Base-by-base conservation (phyloP, 352 stramenopile species). In the Globisporangium echinulatum region DNA sequence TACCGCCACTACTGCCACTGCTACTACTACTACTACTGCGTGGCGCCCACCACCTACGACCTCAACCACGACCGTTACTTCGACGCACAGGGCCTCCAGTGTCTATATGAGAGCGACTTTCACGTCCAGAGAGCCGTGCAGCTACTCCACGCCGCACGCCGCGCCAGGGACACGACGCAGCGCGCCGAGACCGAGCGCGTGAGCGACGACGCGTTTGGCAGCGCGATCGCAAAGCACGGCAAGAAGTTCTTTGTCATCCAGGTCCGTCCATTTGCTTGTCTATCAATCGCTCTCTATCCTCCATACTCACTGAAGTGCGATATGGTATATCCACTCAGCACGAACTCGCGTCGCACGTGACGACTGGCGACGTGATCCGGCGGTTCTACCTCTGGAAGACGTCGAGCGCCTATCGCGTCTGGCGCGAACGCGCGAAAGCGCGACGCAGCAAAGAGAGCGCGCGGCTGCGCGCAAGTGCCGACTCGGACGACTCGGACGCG, bases 341-440 rank as follows among this genome's bases (percentile, higher is more conserved):
- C 76, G 56, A 76, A 33, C 63, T 86, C 17, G 49, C 63, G 15
- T 2, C 25, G 25, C 64, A 72, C n/a, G 54, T 72, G 33, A 53
- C 52, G 37, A 87, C 71, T 1, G 58, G 63, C 1, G 79, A 89
- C 38, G 64, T 89, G 13, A 69, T 91, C 9, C 71, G 69, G 37
- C 76, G 76, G 15, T 91, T 88, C 51, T 91, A 88, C 56, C 50
- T 74, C 43, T 91, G 79, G 79, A 91, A 91, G 52, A 70, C 70
- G n/a, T 76, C 75, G 37, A 62, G 69, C 15, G 66, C 68, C 40
- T 91, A 81, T 54, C 67, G 68, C 37, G 58, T 69, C 17, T 91
- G 79, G 79, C 69, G 66, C 13, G 74, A 71, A 40, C 64, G 68
- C 9, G 58, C 70, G 36, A 72, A 62, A 17, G 64, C 63, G 5